Base-by-base conservation (phyloP, 2,329 filamentous ascomycete species). In the Meredithiella fracta region DNA sequence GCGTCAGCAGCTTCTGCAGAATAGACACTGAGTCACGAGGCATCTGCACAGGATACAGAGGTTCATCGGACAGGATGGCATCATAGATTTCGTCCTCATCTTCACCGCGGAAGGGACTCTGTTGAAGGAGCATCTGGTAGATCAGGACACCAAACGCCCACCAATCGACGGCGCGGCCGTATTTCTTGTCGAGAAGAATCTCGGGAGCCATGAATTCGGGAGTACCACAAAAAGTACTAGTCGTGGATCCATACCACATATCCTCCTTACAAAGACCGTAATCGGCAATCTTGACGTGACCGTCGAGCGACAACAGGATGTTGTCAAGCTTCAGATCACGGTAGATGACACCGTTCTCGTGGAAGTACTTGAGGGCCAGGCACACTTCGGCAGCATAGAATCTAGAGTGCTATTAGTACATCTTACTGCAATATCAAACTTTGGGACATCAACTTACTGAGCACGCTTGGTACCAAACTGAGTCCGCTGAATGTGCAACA, bases 31-130 rank as follows among this genome's bases (percentile, higher is more conserved):
- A 95, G 68, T 98, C 94, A 60, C 92, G 81, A 54, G 92, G 91
- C 92, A 98, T 98, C 69, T 96, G 89, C 61, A 98, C 97, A 9
- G 92, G 92, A 67, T 98, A 98, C 11, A 98, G 77, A 37, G 92
- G 92, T 70, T 98, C 92, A 66, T 98, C 92, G 6, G 91, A 89
- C 47, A 98, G 79, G 72, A 98, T 97, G 37, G 92, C 91, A 64
- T 98, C 92, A 73, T 98, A 98, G 61, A 98, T 98, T 70, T 98
- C 92, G 67, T 98, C 92, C 66, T 98, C 94, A 63, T 98, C 92
- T 68, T 98, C 94, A 65, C 92, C 92, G 64, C 92, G 85, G 85
- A 98, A 98, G 0, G 92, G 92, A 29, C 91, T 97, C 68, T 98
- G 94, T 67, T 98, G 94, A 51, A 98, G 80, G 57, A 98, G 84